These are phyloP conservation scores for Flammula alnicola DNA, from an alignment of 1,284 basidiomycete genomes.

Conservation along the genomic window DNA sequence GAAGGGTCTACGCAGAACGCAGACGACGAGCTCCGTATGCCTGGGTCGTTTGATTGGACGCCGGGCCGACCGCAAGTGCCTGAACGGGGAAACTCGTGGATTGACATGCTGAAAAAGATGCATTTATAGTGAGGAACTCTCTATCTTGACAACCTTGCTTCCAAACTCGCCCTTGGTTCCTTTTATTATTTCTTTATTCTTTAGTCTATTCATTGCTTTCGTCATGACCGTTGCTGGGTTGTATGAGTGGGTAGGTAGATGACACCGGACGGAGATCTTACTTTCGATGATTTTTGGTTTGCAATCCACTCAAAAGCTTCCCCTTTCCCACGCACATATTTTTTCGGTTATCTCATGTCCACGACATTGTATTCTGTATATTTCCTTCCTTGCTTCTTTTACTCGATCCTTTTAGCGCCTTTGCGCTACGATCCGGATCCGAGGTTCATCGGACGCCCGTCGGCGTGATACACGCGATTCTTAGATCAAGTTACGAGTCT, in stretches of 20 bases:
- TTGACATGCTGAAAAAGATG: constrained; percentile 33
- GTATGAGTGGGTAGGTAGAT: too few relatives aligned
- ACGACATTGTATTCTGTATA: too few relatives aligned
- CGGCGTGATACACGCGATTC: background rate
- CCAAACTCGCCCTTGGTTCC: background rate
- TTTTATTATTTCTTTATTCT: constrained; percentile 3
- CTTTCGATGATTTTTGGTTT: too few relatives aligned
- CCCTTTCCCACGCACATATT: too few relatives aligned
- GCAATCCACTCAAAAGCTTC: too few relatives aligned
- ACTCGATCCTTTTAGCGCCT: background rate
- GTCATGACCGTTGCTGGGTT: too few relatives aligned
- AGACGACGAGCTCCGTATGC: constrained; percentile 19
- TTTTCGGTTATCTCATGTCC: too few relatives aligned
- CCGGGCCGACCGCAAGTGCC: background rate
- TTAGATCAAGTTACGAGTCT: constrained; percentile 5
- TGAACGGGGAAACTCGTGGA: constrained; percentile 23
- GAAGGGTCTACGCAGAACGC: background rate
- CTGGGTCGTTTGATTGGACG: constrained; percentile 30
- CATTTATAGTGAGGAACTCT: constrained; percentile 27
- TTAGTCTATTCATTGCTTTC: too few relatives aligned
- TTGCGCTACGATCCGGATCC: background rate
- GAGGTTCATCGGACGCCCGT: background rate
- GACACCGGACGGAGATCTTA: too few relatives aligned
- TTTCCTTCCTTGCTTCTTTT: too few relatives aligned
- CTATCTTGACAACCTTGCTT: constrained; percentile 4